A percentile compares a stretch with the other conserved stretches of the same genome.
Evolutionary conservation across 352 stramenopile species (phyloP).

Genomic region (Pythium volutum): DNA sequence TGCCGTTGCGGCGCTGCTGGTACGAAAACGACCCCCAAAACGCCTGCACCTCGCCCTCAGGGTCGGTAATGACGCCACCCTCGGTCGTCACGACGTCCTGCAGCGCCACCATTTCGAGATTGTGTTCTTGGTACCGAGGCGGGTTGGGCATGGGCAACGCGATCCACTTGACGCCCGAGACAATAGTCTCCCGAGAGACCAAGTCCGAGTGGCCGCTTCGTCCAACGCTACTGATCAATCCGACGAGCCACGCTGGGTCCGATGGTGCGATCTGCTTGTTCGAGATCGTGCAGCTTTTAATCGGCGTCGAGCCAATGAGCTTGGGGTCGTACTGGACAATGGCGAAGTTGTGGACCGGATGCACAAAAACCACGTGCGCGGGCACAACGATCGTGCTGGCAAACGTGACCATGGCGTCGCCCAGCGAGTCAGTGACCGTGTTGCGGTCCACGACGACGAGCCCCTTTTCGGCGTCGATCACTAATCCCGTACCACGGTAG

Average conservation of each 20-base stretch:
- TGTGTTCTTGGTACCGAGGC: slow-evolving; percentile 85
- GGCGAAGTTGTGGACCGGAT: slow-evolving; percentile 92
- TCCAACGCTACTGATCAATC: slow-evolving; percentile 78
- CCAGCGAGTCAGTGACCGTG: slow-evolving; percentile 87
- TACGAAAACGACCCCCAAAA: slow-evolving; percentile 90
- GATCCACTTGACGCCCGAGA: slow-evolving; percentile 86
- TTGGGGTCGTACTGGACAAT: slow-evolving; percentile 91
- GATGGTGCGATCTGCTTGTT: slow-evolving; percentile 55
- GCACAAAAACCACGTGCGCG: slow-evolving; percentile 87
- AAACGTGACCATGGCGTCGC: slow-evolving; percentile 89
- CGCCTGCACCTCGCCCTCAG: slow-evolving; percentile 63
- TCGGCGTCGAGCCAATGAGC: slow-evolving; percentile 78
- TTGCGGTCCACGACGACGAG: slow-evolving; percentile 92
- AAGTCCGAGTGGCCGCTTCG: slow-evolving; percentile 78
- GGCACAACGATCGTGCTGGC: slow-evolving; percentile 88
- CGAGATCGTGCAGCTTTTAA: slow-evolving; percentile 76
- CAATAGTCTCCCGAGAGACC: slow-evolving; percentile 82
- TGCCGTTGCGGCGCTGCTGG: slow-evolving; percentile 66
- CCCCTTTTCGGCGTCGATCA: slow-evolving; percentile 85
- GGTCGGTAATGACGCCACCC: slow-evolving; percentile 75
- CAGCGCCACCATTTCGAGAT: slow-evolving; percentile 83
- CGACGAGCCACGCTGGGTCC: slow-evolving; percentile 82
- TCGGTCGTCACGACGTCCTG: slow-evolving; percentile 83
- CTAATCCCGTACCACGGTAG: slow-evolving; percentile 82
- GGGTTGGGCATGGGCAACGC: slow-evolving; percentile 76